Evolutionary conservation across 2,329 filamentous ascomycete genomes (phyloP).

Genomic region (Calonectria pauciramosa): DNA sequence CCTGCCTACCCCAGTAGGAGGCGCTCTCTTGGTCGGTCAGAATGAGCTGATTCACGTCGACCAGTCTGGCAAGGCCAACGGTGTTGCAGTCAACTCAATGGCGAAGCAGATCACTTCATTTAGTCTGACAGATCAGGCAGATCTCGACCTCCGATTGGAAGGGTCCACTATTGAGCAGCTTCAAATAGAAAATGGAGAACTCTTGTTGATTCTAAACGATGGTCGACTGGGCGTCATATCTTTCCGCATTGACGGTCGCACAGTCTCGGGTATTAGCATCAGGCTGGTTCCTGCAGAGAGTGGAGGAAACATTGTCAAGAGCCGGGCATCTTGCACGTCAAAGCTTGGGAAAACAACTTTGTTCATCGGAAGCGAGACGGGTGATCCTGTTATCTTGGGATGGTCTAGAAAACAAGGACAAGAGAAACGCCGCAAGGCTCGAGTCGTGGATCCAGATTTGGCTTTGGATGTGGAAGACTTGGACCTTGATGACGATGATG

Average conservation of each 20-base stretch:
- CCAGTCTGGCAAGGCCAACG: conserved; percentile 93
- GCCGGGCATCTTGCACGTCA: conserved; percentile 77
- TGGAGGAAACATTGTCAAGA: conserved; percentile 73
- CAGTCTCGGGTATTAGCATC: conserved; percentile 88
- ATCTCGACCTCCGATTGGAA: conserved; percentile 84
- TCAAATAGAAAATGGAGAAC: conserved; percentile 82
- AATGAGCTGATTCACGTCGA: conserved; percentile 97
- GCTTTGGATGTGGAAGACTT: conserved; percentile 65
- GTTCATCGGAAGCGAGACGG: conserved; percentile 88
- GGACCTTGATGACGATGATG: conserved; percentile 73
- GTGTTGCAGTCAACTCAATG: conserved; percentile 93
- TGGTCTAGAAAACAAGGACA: conserved; percentile 79
- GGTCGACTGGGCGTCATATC: conserved; percentile 82
- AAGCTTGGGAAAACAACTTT: conserved; percentile 77
- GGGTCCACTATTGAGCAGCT: conserved; percentile 83
- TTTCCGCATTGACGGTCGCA: conserved; percentile 91
- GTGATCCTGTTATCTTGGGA: conserved; percentile 84
- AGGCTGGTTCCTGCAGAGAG: conserved; percentile 72
- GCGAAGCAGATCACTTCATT: conserved; percentile 87
- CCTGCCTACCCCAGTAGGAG: conserved; percentile 87
- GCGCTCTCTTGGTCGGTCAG: conserved; percentile 85
- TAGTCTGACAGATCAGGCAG: conserved; percentile 86
- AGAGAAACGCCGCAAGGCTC: conserved; percentile 75
- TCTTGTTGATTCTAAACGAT: conserved; percentile 84
- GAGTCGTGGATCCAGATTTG: conserved; percentile 67